Percentiles rank a stretch among this genome's conserved stretches.
phyloP scores from a whole-genome alignment of 2,329 filamentous ascomycete genomes.

The Nemania sp. region DNA sequence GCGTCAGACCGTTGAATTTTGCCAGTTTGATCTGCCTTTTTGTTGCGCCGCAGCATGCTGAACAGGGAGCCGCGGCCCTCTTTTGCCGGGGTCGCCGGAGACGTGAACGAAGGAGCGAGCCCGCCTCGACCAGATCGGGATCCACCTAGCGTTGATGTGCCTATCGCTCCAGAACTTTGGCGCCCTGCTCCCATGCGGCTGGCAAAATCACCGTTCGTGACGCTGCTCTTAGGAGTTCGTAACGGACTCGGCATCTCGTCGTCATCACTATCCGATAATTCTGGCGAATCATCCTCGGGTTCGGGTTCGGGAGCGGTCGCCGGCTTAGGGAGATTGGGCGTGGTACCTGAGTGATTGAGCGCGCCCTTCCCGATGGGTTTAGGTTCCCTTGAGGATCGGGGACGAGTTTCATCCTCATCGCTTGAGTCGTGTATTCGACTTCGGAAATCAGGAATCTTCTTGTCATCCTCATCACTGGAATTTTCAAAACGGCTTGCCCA shows the following conservation, averaged over 20 bases:
- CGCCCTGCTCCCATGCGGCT: slow-evolving; percentile 21
- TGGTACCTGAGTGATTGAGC: slow-evolving; percentile 38
- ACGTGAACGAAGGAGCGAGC: slow-evolving; percentile 20
- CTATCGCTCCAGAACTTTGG: slow-evolving; percentile 33
- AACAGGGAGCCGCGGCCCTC: slow-evolving; percentile 55
- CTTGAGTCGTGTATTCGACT: slow-evolving; percentile 74
- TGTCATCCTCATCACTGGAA: slow-evolving; percentile 64
- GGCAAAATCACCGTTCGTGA: slow-evolving; percentile 21
- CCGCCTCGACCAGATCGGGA: slow-evolving; percentile 35
- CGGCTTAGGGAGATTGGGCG: slow-evolving; percentile 57
- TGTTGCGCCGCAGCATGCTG: slow-evolving; percentile 67
- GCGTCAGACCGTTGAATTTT: slow-evolving; percentile 58
- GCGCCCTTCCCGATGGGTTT: slow-evolving; percentile 35
- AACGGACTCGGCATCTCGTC: slow-evolving; percentile 42
- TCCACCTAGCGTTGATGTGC: slow-evolving; percentile 35
- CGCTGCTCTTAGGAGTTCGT: slow-evolving; percentile 29
- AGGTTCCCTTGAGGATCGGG: slow-evolving; percentile 38
- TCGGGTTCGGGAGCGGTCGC: slow-evolving; percentile 58
- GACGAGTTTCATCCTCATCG: slow-evolving; percentile 59
- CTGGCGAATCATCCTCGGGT: slow-evolving; percentile 55
- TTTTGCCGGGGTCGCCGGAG: slow-evolving; percentile 36
- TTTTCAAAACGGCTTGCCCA: slow-evolving; percentile 58
- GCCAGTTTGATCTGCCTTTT: slow-evolving; percentile 50
- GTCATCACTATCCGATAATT: slow-evolving; percentile 63
- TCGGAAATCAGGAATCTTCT: slow-evolving; percentile 43